Evolutionary conservation across 2,329 filamentous ascomycete genomes (phyloP), one percentile per base, ranked within the genome.

Genomic region (Fusarium phyllophilum): DNA sequence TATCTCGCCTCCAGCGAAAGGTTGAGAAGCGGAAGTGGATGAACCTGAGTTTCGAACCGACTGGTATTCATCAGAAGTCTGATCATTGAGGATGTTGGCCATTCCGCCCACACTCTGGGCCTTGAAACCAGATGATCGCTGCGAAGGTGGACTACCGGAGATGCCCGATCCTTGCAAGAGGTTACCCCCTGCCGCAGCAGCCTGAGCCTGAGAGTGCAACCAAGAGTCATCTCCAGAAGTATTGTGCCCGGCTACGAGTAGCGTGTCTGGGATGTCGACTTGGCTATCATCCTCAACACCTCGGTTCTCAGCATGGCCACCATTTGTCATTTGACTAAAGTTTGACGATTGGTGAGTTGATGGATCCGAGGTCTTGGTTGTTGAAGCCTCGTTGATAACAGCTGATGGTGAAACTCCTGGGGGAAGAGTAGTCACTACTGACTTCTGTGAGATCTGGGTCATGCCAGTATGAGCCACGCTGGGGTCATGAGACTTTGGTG

Each of bases 281-380:
- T 83, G 82, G 41, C 80, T 79, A 15, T 80, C 78, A 42, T 79
- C 77, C 22, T 76, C 77, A 26, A 66, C 74, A 82, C 68, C 71
- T 45, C 76, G 78, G 77, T 84, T 88, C 61, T 85, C 89, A 17
- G 79, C 82, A 63, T 89, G 88, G 34, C 84, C 82, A 26, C 93
- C 92, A 70, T 95, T 94, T 6, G 92, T 93, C 66, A 89, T 87
- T 79, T 95, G 93, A 0, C 92, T 92, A 80, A 89, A 88, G 73
- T 89, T 88, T 6, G 89, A 90, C 3, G 89, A 91, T 18, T 91
- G 91, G 59, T 86, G 85, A 22, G 85, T 84, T 7, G 92, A 94
- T 11, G 90, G 89, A 70, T 93, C 91, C 2, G 93, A 94, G 5
- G 93, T 95, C 83, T 97, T 96, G n/a, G 95, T 97, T 3, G 95